Evolutionary conservation across 345 rosid genomes (phyloP).

Genomic region (Salix purpurea): DNA sequence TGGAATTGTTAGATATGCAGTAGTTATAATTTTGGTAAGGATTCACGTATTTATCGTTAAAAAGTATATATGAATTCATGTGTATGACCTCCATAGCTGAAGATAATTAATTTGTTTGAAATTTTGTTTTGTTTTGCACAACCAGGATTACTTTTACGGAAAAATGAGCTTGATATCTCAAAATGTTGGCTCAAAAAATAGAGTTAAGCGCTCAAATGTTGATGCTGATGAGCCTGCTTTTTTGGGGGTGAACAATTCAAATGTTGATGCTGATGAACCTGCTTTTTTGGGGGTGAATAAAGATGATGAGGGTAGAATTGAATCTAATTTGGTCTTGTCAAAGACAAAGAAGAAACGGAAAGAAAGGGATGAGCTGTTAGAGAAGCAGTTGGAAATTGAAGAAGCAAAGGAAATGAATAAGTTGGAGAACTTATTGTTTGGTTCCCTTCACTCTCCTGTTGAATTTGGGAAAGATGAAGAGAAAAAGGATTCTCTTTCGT

Average conservation of each 20-base stretch:
- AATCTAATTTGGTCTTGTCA: slow-evolving; percentile 26
- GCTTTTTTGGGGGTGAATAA: slow-evolving; percentile 18
- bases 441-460: slow-evolving; percentile 69
- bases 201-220: slow-evolving; percentile 30
- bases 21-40: background rate
- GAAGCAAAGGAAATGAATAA: slow-evolving; percentile 60
- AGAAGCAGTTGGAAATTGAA: slow-evolving; percentile 38
- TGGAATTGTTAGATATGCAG: background rate
- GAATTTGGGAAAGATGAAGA: slow-evolving; percentile 53
- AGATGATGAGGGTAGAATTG: slow-evolving; percentile 31
- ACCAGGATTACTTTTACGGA: background rate
- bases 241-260: slow-evolving; percentile 15
- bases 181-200: slow-evolving; percentile 36
- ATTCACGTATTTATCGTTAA: background rate
- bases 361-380: slow-evolving; percentile 29
- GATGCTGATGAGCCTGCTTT: slow-evolving; percentile 25
- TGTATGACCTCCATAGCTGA: background rate
- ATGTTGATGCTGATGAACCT: slow-evolving; percentile 20
- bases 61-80: background rate
- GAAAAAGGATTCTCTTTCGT: slow-evolving; percentile 46
- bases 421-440: slow-evolving; percentile 71
- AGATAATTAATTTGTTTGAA: background rate
- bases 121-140: slow-evolving; percentile 14
- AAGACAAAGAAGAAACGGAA: slow-evolving; percentile 59
- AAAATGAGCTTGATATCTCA: slow-evolving; percentile 71